Evolutionary conservation across 495 filamentous ascomycete genomes (phyloP).

Genomic region (Tetracladium setigerum): DNA sequence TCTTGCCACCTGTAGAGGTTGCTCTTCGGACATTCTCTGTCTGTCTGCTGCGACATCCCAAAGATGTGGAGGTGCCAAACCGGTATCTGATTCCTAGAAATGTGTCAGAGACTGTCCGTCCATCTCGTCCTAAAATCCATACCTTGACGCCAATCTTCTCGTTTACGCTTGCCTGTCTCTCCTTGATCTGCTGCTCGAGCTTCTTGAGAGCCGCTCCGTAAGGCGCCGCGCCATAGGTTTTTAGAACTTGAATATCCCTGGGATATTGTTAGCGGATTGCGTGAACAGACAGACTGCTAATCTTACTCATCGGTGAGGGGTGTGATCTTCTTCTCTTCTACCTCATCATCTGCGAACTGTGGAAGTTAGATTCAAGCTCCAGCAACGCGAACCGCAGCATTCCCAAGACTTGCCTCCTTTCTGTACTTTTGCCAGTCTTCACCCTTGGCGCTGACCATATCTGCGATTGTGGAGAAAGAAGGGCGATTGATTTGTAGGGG

Average conservation of each 20-base stretch:
- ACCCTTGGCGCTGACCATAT: conserved; percentile 71
- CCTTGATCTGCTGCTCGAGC: conserved; percentile 97
- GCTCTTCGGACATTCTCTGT: conserved; percentile 96
- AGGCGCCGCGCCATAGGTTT: conserved; percentile 96
- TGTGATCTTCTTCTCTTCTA: conserved; percentile 98
- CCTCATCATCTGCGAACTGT: conserved; percentile 82
- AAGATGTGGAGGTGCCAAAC: conserved; percentile 93
- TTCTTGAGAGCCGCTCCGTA: conserved; percentile 89
- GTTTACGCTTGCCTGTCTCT: conserved; percentile 90
- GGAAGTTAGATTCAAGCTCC: neutral
- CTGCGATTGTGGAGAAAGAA: conserved; percentile 9
- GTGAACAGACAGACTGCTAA: neutral
- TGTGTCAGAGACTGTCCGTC: neutral
- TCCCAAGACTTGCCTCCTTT: conserved; percentile 48
- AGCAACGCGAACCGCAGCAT: too few species aligned
- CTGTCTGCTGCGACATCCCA: conserved; percentile 98
- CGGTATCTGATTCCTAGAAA: conserved; percentile 89
- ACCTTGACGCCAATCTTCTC: conserved; percentile 83
- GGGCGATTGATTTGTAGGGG: neutral
- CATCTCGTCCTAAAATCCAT: neutral
- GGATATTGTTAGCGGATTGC: conserved; percentile 9
- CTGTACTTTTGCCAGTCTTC: conserved; percentile 95
- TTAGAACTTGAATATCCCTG: conserved; percentile 97
- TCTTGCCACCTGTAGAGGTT: conserved; percentile 92
- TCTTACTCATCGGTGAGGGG: conserved; percentile 91